phyloP scores from a whole-genome alignment of 345 rosid species.

The Eucalyptus marginata region DNA sequence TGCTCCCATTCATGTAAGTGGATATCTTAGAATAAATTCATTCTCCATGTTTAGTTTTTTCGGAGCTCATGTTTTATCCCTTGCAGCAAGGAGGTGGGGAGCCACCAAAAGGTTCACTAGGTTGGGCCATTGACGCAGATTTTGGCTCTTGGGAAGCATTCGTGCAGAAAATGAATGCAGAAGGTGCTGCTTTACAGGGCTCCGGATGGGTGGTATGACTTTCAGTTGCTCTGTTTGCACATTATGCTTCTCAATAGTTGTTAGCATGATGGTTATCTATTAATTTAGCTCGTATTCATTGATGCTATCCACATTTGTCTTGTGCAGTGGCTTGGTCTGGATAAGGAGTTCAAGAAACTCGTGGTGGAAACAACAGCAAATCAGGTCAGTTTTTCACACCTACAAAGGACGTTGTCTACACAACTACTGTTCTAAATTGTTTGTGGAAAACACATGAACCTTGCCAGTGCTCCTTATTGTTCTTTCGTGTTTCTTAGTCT shows the following conservation, averaged over 20 bases:
- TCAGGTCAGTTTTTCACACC: conserved; percentile 38
- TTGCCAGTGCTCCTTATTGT: neutral
- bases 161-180: conserved; percentile 70
- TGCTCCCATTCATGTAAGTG: conserved; percentile 52
- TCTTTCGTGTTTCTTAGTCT: neutral
- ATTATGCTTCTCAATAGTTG: neutral
- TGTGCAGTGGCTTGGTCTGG: conserved; percentile 80
- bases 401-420: conserved; percentile 22
- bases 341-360: conserved; percentile 76
- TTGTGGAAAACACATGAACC: neutral
- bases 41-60: neutral
- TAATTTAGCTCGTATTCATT: neutral
- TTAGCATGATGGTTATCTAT: neutral
- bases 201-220: conserved; percentile 97
- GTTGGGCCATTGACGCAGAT: conserved; percentile 61
- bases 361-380: conserved; percentile 85
- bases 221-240: neutral
- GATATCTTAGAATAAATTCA: neutral
- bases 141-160: conserved; percentile 82
- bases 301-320: neutral
- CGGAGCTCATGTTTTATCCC: neutral
- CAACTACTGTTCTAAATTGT: neutral
- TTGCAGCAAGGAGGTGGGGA: conserved; percentile 93
- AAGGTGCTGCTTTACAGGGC: conserved; percentile 95
- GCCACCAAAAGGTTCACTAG: conserved; percentile 69